Conservation (phyloP, 495 filamentous ascomycete species). For the Xylaria sp. region DNA sequence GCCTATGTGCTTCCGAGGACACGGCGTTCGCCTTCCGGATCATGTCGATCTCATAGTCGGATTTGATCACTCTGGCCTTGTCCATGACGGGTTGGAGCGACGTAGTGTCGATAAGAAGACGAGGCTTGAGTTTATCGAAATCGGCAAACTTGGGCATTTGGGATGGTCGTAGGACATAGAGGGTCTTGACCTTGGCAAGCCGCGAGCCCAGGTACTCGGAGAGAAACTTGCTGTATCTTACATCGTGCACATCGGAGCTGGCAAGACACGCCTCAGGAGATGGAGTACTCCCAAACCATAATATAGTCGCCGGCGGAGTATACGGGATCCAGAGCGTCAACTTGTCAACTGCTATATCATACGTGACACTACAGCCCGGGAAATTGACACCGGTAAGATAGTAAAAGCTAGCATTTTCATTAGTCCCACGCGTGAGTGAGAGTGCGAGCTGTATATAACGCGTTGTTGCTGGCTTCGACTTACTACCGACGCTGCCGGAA, state of each 20-base stretch:
- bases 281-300: conserved; percentile 67
- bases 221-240: conserved; percentile 49
- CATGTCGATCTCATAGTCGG: conserved; percentile 77
- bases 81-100: conserved; percentile 72
- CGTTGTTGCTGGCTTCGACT: conserved; percentile 22
- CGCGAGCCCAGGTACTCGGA: conserved; percentile 40
- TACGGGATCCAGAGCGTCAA: conserved; percentile 68
- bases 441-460: background rate
- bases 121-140: conserved; percentile 39
- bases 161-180: conserved; percentile 52
- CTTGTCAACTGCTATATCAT: conserved; percentile 63
- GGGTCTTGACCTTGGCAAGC: conserved; percentile 41
- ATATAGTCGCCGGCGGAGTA: conserved; percentile 59
- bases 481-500: conserved; percentile 72
- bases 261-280: conserved; percentile 57
- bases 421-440: conserved; percentile 15
- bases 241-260: conserved; percentile 60
- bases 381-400: conserved; percentile 70
- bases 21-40: conserved; percentile 81
- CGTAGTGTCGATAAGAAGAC: conserved; percentile 49
- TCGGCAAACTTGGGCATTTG: conserved; percentile 48
- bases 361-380: conserved; percentile 66
- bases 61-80: conserved; percentile 76
- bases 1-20: conserved; percentile 73
- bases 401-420: conserved; percentile 59